Evolutionary conservation across 2,329 filamentous ascomycete genomes (phyloP), one percentile per base, ranked within the genome.

Genomic region (Lecanosticta acicola): DNA sequence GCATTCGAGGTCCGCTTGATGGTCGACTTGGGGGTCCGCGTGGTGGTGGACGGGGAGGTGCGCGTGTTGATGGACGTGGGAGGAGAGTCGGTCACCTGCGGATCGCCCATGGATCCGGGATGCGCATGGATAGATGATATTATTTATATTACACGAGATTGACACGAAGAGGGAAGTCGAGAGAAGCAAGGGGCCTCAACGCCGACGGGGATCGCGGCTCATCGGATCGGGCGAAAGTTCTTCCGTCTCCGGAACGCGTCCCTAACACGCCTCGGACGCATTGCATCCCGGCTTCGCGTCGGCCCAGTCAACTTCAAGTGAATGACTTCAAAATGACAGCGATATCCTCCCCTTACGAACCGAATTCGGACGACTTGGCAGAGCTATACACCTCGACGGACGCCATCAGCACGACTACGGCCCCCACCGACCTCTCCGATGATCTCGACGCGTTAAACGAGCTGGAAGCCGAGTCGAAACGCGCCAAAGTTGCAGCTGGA

Each of bases 381-480:
- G 53, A 50, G 3, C 11, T 51, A n/a, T 51, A 46, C 32, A 32
- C 32, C n/a, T 40, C 41, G 10, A 26, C 46, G 3, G 39, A 39
- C n/a, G 40, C 37, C 13, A 9, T 41, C 13, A 54, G 49, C 34
- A 26, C 40, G 3, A 33, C 32, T n/a, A 54, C 50, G 0, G 14
- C 32, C 9, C 50, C 48, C 2, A 56, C 53, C 16, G 41, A 41
- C 9, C 58, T 56, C 47, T 59, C 55, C 24, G 58, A 63, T 47
- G 60, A 61, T 17, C 43, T 62, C 8, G 55, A 54, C 38, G 60
- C 58, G 29, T 46, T 63, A 14, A 45, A 78, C 67, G 73, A 76
- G 34, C 50, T 75, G 36, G 68, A 75, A 52, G 69, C 71, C 33
- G 73, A 77, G 53, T 64, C 64, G 13, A 67, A 57, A 20, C 60